Evolutionary conservation across 1,284 basidiomycete genomes (phyloP), one percentile per base, ranked within the genome.

Genomic region (Boletellus deceptivus): DNA sequence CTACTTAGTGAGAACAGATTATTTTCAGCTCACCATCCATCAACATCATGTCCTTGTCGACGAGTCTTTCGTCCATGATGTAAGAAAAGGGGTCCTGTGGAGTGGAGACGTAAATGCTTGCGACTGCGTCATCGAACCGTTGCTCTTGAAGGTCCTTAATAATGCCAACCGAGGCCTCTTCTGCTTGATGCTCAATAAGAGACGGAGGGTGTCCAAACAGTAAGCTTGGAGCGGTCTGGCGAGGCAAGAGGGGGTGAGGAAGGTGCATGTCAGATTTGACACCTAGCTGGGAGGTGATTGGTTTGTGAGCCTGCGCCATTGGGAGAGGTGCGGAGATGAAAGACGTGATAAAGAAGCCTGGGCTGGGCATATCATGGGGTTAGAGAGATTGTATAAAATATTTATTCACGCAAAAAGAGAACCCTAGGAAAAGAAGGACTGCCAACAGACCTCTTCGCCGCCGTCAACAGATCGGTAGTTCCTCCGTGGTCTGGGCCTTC

Each of bases 21-120:
- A 52, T 62, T 58, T 46, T 55, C 48, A 14, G 46, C 63, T 51
- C 54, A 82, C 82, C 75, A 41, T 79, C 74, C 77, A 83, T 82
- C 29, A 81, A 61, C 53, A 77, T 59, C 33, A 70, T 65, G 25
- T 74, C 72, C 46, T 76, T 76, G 31, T 79, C 77, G 46, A 82
- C 77, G 10, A 86, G 55, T 49, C 66, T 73, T 54, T 85, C 84
- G 33, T 75, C 70, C 55, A 82, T 60, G 25, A 86, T 77, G 43
- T 74, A 60, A 17, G 42, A 46, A 38, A 67, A 40, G 20, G 63
- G 58, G 44, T 64, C 63, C 39, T 61, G 53, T 16, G 59, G 50
- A 6, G 55, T 51, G 27, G 60, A 67, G 20, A 41, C 37, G 29
- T 72, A 71, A 35, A 69, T 54, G 25, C 52, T 55, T 46, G 57